Evolutionary conservation across 345 rosid genomes (phyloP).

Genomic region (Euphorbia pulcherrima): DNA sequence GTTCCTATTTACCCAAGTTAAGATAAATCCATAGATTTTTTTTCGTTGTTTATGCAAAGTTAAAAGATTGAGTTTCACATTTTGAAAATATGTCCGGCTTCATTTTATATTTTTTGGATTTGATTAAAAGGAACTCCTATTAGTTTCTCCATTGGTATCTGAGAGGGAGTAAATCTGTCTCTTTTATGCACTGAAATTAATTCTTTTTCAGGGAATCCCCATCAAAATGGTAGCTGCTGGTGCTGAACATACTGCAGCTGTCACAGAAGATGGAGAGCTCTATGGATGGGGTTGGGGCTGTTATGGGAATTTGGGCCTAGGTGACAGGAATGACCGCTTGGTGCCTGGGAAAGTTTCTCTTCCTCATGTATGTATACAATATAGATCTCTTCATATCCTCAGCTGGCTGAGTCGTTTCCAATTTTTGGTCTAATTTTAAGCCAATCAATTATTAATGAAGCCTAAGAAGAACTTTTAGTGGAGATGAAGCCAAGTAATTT

Average conservation of each 20-base stretch:
- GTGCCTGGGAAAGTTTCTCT: slow-evolving; percentile 76
- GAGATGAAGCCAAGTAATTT: not conserved
- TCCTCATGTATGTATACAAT: slow-evolving; percentile 46
- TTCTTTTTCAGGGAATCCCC: slow-evolving; percentile 55
- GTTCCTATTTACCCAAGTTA: not conserved
- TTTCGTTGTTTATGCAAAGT: no score
- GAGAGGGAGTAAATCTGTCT: not conserved
- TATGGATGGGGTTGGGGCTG: slow-evolving; percentile 99
- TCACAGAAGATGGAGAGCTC: slow-evolving; percentile 83
- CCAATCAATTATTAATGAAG: not conserved
- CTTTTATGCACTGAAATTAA: slow-evolving; percentile 22
- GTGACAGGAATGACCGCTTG: slow-evolving; percentile 86
- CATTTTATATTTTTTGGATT: not conserved
- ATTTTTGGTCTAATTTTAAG: not conserved
- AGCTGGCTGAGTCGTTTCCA: not conserved
- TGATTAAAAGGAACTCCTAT: not conserved
- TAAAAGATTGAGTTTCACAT: no score
- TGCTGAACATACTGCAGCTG: slow-evolving; percentile 96
- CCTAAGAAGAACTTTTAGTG: not conserved
- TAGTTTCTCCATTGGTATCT: not conserved
- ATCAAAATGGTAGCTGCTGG: slow-evolving; percentile 94
- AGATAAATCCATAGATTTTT: not conserved
- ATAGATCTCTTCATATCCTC: slow-evolving; percentile 15
- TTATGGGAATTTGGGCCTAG: slow-evolving; percentile 94
- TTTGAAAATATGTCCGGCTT: not conserved